Evolutionary conservation across 2,329 filamentous ascomycete genomes (phyloP), one percentile per base, ranked within the genome.

Genomic region (Cephalotrichum gorgonifer): DNA sequence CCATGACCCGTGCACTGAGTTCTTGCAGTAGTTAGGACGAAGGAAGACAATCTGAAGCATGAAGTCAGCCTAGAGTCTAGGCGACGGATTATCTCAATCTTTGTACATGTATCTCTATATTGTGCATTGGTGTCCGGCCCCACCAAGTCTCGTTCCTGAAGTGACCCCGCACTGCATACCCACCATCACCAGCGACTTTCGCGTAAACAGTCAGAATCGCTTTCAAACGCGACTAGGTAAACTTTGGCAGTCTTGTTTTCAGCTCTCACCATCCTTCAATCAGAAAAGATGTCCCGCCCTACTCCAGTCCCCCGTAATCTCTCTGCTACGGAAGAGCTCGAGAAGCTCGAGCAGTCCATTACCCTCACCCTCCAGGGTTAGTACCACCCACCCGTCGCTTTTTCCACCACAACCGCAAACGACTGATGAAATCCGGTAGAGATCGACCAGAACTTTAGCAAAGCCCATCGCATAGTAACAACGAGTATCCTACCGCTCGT

Each of bases 391-490:
- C 20, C 23, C 42, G n/a, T n/a, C n/a, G n/a, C n/a, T n/a, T 28
- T 51, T n/a, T 26, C 20, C 14, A 51, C 49, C 27, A 25, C 35
- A n/a, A 6, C 26, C 33, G 22, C 20, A 6, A 30, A 22, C 27
- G 39, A 22, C 25, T 26, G 33, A 46, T 6, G 15, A 22, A 8
- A 5, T n/a, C 15, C 28, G 43, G 15, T 59, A 94, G 93, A 98
- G 73, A 98, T 98, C 70, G 93, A 98, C 64, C 86, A 88, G 67
- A 98, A 98, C 69, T 98, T 98, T 65, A 96, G 88, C 70, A 88
- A 88, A 61, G 90, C 93, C 27, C 93, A 98, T 66, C 84, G 89
- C 54, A 97, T 98, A 52, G 91, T 98, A 35, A 97, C 93, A 1
- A 85, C 86, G 1, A 95, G 83, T 62, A 96, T 98, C 49, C 70